phyloP scores from a whole-genome alignment of 106 monocot species.

The Dendrobium catenatum region DNA sequence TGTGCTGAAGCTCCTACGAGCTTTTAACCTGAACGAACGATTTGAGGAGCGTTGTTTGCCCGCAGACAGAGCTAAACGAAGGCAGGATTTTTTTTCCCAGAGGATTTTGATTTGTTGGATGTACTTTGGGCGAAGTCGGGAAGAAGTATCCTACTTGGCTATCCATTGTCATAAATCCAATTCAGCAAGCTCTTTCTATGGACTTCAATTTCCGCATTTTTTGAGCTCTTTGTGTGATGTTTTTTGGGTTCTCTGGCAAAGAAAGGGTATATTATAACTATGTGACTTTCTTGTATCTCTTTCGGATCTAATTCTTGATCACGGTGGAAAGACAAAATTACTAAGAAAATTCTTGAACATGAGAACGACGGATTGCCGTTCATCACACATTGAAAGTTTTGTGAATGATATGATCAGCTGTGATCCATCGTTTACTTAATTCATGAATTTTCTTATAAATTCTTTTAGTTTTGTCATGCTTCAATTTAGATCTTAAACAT shows the following conservation, averaged over 20 bases:
- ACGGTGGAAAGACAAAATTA: not conserved
- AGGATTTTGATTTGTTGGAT: slow-evolving; percentile 64
- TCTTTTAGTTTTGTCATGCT: not conserved
- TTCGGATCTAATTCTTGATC: not conserved
- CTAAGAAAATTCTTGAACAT: not conserved
- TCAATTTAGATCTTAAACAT: too few species aligned
- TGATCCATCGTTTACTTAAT: not conserved
- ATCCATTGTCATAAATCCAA: slow-evolving; percentile 82
- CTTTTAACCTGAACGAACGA: not conserved
- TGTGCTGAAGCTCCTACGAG: not conserved
- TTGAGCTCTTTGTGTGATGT: slow-evolving; percentile 85
- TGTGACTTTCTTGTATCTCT: not conserved
- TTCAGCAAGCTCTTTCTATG: slow-evolving; percentile 42
- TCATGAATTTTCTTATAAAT: not conserved
- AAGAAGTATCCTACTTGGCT: slow-evolving; percentile 83
- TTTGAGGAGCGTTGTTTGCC: slow-evolving; percentile 5
- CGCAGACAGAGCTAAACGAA: slow-evolving; percentile 21
- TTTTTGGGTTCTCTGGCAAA: slow-evolving; percentile 70
- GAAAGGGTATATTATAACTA: slow-evolving; percentile 43
- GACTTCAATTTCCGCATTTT: slow-evolving; percentile 65
- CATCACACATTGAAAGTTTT: not conserved
- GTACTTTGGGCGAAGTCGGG: slow-evolving; percentile 79
- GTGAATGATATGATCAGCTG: not conserved
- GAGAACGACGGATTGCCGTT: not conserved
- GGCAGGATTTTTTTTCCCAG: slow-evolving; percentile 25